Base-by-base conservation (phyloP, 2,329 filamentous ascomycete genomes). In the Thermothelomyces thermophilus region DNA sequence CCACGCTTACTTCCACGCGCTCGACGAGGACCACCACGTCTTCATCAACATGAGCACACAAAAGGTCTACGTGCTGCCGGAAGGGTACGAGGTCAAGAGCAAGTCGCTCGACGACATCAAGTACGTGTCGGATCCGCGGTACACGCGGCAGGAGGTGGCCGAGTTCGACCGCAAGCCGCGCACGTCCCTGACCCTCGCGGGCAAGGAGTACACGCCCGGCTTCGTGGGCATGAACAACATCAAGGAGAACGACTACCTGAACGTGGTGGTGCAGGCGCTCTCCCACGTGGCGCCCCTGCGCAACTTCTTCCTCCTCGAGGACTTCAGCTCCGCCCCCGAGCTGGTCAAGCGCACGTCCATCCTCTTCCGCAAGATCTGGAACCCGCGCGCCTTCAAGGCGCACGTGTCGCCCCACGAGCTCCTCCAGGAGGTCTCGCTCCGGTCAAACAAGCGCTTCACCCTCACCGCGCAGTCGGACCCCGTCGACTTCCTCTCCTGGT, bases 151-250 rank as follows among this genome's bases (percentile, higher is more conserved):
- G 35, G 87, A 97, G 63, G 90, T 97, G 28, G 76, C 81, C 61
- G 81, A 82, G 61, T 72, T 97, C 57, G 93, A 97, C 70, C 79
- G 82, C 46, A 68, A 75, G 57, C 72, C 73, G 46, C 75, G 76
- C 62, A 75, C 73, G 16, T 80, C 82, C 39, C 90, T 84, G 78
- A 91, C 95, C 62, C 76, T 97, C 36, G 75, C 76, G 43, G 89
- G 89, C 56, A 87, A 86, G 68, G 82, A 86, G 65, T 98, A 98
- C 70, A 84, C 84, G 58, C 93, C 93, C 17, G 91, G 93, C 5
- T 98, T 90, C 65, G 89, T 98, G 54, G 93, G 93, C 58, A 94
- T 98, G 87, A 98, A 98, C 76, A 98, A 98, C 70, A 96, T 98
- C 76, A 98, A 98, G 69, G 89, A 93, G 51, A 98, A 98, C 70